Evolutionary conservation across 768 basidiomycete genomes (phyloP).

Genomic region (Rhizopogon roseolus): DNA sequence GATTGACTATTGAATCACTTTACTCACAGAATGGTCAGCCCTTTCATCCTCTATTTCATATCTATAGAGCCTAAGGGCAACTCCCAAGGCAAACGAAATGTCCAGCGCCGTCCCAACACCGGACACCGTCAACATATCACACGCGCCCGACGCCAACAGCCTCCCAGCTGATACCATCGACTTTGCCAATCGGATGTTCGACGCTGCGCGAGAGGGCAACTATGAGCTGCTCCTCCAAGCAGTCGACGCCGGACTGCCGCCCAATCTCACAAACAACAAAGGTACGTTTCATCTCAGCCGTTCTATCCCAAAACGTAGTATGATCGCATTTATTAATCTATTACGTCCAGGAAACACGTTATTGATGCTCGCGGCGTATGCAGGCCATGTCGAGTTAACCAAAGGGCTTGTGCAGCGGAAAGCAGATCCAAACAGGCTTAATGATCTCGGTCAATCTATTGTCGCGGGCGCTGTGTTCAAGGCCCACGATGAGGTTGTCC

Average conservation of each 20-base stretch:
- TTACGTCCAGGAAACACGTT: conserved; percentile 62
- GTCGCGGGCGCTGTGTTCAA: conserved; percentile 80
- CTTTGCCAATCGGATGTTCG: conserved; percentile 69
- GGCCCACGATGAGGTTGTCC: conserved; percentile 57
- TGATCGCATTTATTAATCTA: no score
- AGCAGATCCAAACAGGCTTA: conserved; percentile 64
- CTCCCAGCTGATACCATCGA: conserved; percentile 35
- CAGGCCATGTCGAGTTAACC: conserved; percentile 55
- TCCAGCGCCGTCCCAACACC: not conserved
- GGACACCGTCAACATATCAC: not conserved
- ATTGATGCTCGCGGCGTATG: conserved; percentile 74
- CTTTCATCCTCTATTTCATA: no score
- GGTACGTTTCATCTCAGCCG: conserved; percentile 32
- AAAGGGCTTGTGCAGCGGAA: conserved; percentile 48
- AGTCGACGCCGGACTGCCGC: conserved; percentile 63
- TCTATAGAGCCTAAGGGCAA: not conserved
- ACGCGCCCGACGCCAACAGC: conserved; percentile 1
- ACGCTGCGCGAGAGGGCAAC: conserved; percentile 64
- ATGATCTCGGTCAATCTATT: conserved; percentile 69
- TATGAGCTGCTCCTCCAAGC: conserved; percentile 49
- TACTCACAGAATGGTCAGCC: no score
- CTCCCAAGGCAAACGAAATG: not conserved
- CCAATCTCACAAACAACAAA: conserved; percentile 69
- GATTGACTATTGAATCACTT: no score
- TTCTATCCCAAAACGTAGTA: not conserved